phyloP scores from a whole-genome alignment of 768 basidiomycete genomes.

The Nevesoporus exiguus region DNA sequence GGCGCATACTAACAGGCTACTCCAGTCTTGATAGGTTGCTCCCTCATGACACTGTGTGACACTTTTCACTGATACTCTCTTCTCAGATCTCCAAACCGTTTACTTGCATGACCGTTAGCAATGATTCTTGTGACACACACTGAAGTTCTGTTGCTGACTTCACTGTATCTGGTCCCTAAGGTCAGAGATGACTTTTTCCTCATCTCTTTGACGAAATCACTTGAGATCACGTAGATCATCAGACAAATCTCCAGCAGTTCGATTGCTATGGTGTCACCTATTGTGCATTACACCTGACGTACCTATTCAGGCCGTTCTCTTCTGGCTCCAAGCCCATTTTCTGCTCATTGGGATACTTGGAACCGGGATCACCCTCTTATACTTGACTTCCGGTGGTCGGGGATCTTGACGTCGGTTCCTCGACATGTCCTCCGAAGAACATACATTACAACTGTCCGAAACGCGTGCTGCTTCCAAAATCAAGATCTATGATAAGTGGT shows the following conservation, averaged over 20 bases:
- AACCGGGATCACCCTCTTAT: background rate
- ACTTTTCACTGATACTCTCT: background rate
- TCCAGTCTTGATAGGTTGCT: too few relatives aligned
- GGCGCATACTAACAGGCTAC: too few relatives aligned
- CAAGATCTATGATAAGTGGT: background rate
- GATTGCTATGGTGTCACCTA: background rate
- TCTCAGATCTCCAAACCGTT: slow-evolving; percentile 1
- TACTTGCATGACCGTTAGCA: background rate
- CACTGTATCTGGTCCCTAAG: background rate
- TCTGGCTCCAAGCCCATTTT: background rate
- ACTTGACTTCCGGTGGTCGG: background rate
- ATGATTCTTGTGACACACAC: background rate
- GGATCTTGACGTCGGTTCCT: background rate
- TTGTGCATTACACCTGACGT: background rate
- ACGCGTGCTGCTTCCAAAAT: background rate
- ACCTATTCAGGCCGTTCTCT: background rate
- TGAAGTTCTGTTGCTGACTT: background rate
- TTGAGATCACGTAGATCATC: background rate
- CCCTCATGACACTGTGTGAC: too few relatives aligned
- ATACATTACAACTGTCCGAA: background rate
- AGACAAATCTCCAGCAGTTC: background rate
- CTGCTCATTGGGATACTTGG: background rate
- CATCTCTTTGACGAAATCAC: background rate
- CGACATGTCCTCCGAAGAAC: background rate
- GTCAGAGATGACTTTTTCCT: background rate